phyloP scores from a whole-genome alignment of 1,139 yeast species.

The Scheffersomyces cryptocercus region DNA sequence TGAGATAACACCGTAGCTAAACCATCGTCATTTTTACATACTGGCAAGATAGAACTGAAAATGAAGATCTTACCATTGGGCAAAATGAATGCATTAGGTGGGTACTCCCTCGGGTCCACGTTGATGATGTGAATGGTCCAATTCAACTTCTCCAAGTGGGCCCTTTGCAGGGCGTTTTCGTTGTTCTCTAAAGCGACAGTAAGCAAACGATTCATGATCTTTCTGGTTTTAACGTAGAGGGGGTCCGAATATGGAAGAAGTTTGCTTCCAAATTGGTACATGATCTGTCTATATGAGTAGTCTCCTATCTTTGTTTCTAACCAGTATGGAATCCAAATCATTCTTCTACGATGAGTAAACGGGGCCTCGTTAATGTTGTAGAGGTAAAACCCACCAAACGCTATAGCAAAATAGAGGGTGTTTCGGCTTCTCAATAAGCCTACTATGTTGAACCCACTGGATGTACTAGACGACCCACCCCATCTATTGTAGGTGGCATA shows the following conservation, averaged over 20 bases:
- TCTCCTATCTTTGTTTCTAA: slow-evolving; percentile 71
- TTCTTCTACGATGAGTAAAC: slow-evolving; percentile 69
- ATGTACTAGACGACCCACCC: slow-evolving; percentile 3
- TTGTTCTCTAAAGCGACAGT: slow-evolving; percentile 48
- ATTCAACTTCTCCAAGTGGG: slow-evolving; percentile 43
- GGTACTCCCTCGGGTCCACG: slow-evolving; percentile 53
- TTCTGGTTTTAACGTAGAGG: slow-evolving; percentile 52
- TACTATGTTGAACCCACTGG: not conserved
- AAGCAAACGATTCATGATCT: slow-evolving; percentile 66
- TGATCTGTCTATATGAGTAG: slow-evolving; percentile 61
- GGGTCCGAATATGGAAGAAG: slow-evolving; percentile 59
- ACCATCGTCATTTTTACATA: slow-evolving; percentile 83
- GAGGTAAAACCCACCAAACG: slow-evolving; percentile 47
- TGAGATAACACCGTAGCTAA: slow-evolving; percentile 92
- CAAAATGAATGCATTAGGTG: slow-evolving; percentile 94
- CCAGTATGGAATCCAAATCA: slow-evolving; percentile 72
- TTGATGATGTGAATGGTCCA: slow-evolving; percentile 87
- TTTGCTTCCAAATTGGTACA: slow-evolving; percentile 46
- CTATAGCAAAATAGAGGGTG: slow-evolving; percentile 10
- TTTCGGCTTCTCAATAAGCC: slow-evolving; percentile 10
- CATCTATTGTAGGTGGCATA: slow-evolving; percentile 14
- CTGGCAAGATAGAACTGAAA: slow-evolving; percentile 73
- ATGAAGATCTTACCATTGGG: slow-evolving; percentile 97
- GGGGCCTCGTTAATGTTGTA: slow-evolving; percentile 82
- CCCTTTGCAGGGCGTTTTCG: slow-evolving; percentile 30